Conservation (phyloP, 2,329 filamentous ascomycete species). For the Berkeleyomyces rouxiae region DNA sequence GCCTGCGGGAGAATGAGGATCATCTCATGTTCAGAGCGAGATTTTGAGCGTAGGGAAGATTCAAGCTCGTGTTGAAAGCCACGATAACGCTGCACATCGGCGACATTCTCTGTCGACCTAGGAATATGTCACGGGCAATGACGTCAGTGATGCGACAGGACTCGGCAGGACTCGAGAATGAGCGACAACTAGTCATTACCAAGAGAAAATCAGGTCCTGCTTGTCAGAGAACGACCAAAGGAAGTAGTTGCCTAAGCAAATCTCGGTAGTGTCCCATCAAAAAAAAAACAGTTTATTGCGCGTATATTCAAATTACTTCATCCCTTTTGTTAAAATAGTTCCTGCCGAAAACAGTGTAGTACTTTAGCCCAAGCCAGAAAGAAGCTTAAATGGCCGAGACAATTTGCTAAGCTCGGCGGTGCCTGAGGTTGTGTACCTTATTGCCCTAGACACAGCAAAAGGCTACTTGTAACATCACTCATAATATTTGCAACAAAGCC, state of each 20-base stretch:
- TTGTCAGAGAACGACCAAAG: too few relatives aligned
- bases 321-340: background rate
- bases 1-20: too few relatives aligned
- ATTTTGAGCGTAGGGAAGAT: too few relatives aligned
- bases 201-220: too few relatives aligned
- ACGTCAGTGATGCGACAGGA: background rate
- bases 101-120: too few relatives aligned
- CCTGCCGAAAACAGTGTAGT: background rate
- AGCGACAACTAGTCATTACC: background rate
- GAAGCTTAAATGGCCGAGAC: background rate
- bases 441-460: background rate
- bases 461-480: background rate
- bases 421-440: background rate
- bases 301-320: too few relatives aligned
- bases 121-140: background rate
- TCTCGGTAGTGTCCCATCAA: too few relatives aligned
- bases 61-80: too few relatives aligned
- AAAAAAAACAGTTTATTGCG: too few relatives aligned
- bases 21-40: too few relatives aligned
- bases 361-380: background rate
- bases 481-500: background rate
- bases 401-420: background rate
- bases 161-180: background rate
- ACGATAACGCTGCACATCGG: too few relatives aligned
- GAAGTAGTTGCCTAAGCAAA: too few relatives aligned